phyloP scores from a whole-genome alignment of 257 asterid genomes.

The Ballota nigra region DNA sequence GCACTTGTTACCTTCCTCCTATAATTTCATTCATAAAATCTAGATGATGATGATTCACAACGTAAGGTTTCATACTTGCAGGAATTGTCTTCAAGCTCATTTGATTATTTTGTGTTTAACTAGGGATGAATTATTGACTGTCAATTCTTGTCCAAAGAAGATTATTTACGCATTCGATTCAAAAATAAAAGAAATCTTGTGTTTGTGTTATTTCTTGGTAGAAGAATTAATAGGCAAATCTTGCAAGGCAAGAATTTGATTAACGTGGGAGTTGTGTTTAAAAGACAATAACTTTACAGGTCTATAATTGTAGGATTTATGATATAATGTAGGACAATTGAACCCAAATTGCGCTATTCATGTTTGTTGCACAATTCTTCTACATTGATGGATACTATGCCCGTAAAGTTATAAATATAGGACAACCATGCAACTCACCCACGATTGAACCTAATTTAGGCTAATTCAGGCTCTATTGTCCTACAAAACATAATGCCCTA shows the following conservation, averaged over 20 bases:
- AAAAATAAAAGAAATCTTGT: background rate
- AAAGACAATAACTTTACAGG: too few relatives aligned
- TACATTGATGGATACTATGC: too few relatives aligned
- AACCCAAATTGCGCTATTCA: too few relatives aligned
- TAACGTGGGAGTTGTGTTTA: too few relatives aligned
- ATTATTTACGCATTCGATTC: slow-evolving; percentile 6
- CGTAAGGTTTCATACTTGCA: background rate
- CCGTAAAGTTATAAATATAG: too few relatives aligned
- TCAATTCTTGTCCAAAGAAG: slow-evolving; percentile 35
- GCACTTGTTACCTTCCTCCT: slow-evolving; percentile 76
- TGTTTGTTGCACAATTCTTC: too few relatives aligned
- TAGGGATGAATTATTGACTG: slow-evolving; percentile 32
- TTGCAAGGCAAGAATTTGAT: background rate
- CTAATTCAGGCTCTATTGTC: too few relatives aligned
- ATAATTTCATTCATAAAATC: slow-evolving; percentile 18
- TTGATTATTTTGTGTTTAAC: slow-evolving; percentile 41
- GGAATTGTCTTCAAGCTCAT: slow-evolving; percentile 37
- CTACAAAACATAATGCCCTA: too few relatives aligned
- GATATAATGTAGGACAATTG: too few relatives aligned
- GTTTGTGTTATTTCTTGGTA: background rate
- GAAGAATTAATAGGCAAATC: background rate
- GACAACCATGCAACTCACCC: too few relatives aligned
- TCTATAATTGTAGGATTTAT: too few relatives aligned
- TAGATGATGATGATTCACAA: background rate
- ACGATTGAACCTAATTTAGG: too few relatives aligned